Conservation (phyloP, 1,284 basidiomycete species). For the Rhodotorula mucilaginosa region DNA sequence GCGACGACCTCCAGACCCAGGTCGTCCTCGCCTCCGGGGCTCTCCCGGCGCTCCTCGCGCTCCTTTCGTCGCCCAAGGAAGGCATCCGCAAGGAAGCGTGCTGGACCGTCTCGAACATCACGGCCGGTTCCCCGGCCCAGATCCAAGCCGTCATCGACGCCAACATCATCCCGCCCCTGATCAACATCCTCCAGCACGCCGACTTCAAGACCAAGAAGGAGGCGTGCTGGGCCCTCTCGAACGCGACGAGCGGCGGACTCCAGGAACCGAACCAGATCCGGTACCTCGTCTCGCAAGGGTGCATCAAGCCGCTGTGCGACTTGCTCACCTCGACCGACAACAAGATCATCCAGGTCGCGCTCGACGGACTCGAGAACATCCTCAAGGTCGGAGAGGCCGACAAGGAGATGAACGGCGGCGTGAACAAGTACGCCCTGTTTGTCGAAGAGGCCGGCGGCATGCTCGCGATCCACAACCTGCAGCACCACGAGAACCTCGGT, state of each 20-base stretch:
- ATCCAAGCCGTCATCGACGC: slow-evolving; percentile 77
- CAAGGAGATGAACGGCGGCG: slow-evolving; percentile 74
- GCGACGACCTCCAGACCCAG: slow-evolving; percentile 97
- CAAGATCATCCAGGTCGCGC: slow-evolving; percentile 97
- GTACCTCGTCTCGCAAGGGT: slow-evolving; percentile 95
- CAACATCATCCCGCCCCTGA: slow-evolving; percentile 91
- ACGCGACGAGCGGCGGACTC: slow-evolving; percentile 95
- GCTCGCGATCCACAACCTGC: slow-evolving; percentile 97
- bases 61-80: slow-evolving; percentile 93
- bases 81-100: slow-evolving; percentile 92
- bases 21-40: slow-evolving; percentile 96
- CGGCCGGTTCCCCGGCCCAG: slow-evolving; percentile 92
- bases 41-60: slow-evolving; percentile 83
- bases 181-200: slow-evolving; percentile 95
- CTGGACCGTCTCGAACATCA: slow-evolving; percentile 99
- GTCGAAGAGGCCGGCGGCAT: slow-evolving; percentile 99
- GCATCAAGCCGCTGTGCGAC: slow-evolving; percentile 98
- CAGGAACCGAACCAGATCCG: slow-evolving; percentile 97
- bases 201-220: slow-evolving; percentile 99
- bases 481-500: slow-evolving; percentile 81
- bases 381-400: slow-evolving; percentile 98
- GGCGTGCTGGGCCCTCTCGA: slow-evolving; percentile 99
- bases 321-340: slow-evolving; percentile 97
- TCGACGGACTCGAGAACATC: slow-evolving; percentile 98
- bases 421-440: slow-evolving; percentile 89